phyloP scores from a whole-genome alignment of 108 stramenopile species.

The Stephanodiscus triporus region DNA sequence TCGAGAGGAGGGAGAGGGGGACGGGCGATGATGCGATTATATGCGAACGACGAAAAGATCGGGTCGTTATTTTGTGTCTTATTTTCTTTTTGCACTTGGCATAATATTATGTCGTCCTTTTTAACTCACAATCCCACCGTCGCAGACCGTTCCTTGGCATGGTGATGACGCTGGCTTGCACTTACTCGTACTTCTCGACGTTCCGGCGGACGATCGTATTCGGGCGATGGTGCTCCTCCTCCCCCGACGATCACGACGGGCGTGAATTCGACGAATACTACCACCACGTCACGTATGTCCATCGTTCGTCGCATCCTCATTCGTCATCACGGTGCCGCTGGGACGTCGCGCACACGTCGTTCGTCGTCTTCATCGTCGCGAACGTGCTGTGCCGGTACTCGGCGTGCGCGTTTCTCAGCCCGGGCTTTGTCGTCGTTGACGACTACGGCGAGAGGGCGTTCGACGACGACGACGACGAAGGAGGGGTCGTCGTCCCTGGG shows the following conservation, averaged over 20 bases:
- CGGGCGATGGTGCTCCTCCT: conserved; percentile 23
- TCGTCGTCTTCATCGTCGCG: conserved; percentile 55
- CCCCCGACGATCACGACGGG: not conserved
- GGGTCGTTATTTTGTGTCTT: not conserved
- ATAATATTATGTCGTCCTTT: no score
- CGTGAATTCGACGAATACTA: not conserved
- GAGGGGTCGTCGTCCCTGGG: not conserved
- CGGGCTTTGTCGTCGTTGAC: conserved; percentile 58
- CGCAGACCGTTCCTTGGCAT: conserved; percentile 38
- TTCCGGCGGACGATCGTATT: conserved; percentile 35
- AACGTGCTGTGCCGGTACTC: conserved; percentile 72
- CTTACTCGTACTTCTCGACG: conserved; percentile 34
- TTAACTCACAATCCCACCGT: no score
- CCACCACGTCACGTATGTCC: no score
- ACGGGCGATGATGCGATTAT: no score
- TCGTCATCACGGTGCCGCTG: conserved; percentile 13
- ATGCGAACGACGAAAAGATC: no score
- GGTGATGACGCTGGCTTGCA: conserved; percentile 43
- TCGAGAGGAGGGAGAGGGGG: no score
- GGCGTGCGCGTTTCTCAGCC: conserved; percentile 58
- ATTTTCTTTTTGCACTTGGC: no score
- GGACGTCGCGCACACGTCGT: conserved; percentile 41
- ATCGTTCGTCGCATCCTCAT: not conserved
- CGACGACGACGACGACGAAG: not conserved
- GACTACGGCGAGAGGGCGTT: not conserved